These are phyloP conservation scores for Penicillium simplicissimum DNA, from an alignment of 495 filamentous ascomycete genomes.

Conservation along the genomic window DNA sequence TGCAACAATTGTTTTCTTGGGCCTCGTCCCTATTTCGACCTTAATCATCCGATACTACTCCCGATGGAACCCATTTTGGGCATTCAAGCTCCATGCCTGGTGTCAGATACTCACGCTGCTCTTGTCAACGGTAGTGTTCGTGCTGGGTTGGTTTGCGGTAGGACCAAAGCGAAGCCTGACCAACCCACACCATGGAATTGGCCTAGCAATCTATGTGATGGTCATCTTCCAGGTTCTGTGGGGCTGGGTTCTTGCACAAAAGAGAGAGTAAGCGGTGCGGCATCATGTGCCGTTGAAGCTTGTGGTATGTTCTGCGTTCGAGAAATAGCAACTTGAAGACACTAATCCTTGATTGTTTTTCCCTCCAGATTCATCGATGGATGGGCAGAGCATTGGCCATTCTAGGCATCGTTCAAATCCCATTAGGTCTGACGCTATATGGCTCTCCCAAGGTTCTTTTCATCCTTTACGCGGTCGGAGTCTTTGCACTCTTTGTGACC, in stretches of 20 bases:
- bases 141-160: slow-evolving; percentile 34
- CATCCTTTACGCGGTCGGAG: slow-evolving; percentile 77
- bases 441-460: slow-evolving; percentile 84
- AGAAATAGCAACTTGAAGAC: background rate
- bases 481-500: slow-evolving; percentile 60
- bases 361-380: slow-evolving; percentile 74
- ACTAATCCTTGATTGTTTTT: background rate
- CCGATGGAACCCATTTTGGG: slow-evolving; percentile 59
- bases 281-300: slow-evolving; percentile 64
- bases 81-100: slow-evolving; percentile 80
- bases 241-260: slow-evolving; percentile 68
- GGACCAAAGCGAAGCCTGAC: slow-evolving; percentile 67
- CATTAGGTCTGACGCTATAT: slow-evolving; percentile 87
- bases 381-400: slow-evolving; percentile 73
- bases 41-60: slow-evolving; percentile 75
- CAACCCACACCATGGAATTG: slow-evolving; percentile 95
- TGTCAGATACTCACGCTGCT: slow-evolving; percentile 72
- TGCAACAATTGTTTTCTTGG: slow-evolving; percentile 83
- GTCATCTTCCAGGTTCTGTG: slow-evolving; percentile 78
- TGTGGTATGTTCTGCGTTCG: slow-evolving; percentile 52
- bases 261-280: slow-evolving; percentile 60
- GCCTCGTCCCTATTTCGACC: slow-evolving; percentile 76
- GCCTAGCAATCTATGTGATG: slow-evolving; percentile 82
- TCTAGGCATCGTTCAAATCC: slow-evolving; percentile 83
- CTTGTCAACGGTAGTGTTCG: slow-evolving; percentile 31